Evolutionary conservation across 1,139 yeast genomes (phyloP), one percentile per base, ranked within the genome.

Genomic region (Candida pseudocylindracea): DNA sequence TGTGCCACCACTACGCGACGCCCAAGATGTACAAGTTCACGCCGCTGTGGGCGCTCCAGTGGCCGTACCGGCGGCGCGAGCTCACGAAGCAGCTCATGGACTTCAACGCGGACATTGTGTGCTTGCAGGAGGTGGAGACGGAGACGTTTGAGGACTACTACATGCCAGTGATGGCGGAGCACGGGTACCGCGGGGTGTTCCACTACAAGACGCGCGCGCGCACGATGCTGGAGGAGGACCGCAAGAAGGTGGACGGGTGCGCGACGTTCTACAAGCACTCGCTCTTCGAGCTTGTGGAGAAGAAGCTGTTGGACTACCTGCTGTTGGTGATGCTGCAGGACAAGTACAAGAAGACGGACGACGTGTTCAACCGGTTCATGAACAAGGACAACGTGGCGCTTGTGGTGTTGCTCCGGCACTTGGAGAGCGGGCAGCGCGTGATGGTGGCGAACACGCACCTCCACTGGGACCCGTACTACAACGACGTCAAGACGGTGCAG

Each of bases 401-500:
- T 37, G 67, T 81, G 34, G 59, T 78, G n/a, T 69, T 73, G 37
- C 65, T 91, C 42, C 85, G 79, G 45, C 91, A 79, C 47, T 53
- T 59, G 30, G 64, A 63, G 34, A 66, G 85, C 9, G 85, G 85
- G 9, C 80, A 75, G 48, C 64, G 67, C 39, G 55, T 88, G 33
- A 62, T 80, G 41, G 62, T 81, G 31, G 83, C 78, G 3, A 88
- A 85, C 45, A 85, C 98, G 1, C 99, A 91, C 61, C 68, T 88
- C 51, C 95, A 85, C 51, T 91, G 98, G 96, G 96, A 88, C 55
- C 98, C 98, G 8, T 83, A 81, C 32, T 80, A 72, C 49, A 80
- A 81, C 49, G 99, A 91, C 55, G 99, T 91, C 37, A 91, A 91
- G 53, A 70, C 95, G 8, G 75, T 91, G 53, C 98, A 91, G 58